Evolutionary conservation across 305 asterid genomes (phyloP).

Genomic region (Salvia sclarea): DNA sequence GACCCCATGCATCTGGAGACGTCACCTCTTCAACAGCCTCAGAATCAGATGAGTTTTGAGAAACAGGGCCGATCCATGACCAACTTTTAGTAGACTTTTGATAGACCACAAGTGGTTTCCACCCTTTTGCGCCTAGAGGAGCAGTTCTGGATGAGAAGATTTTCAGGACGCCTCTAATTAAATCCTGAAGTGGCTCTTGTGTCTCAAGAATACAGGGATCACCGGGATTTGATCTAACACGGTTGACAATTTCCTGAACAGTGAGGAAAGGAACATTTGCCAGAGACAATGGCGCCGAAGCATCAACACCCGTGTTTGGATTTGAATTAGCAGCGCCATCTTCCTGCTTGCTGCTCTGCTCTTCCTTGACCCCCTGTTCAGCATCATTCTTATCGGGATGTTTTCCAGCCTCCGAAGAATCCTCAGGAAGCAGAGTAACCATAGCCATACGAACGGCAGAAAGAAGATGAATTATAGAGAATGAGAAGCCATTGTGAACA

Average conservation of each 20-base stretch:
- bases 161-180: constrained; percentile 91
- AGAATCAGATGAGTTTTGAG: constrained; percentile 48
- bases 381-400: constrained; percentile 49
- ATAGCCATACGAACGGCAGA: constrained; percentile 89
- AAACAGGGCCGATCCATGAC: constrained; percentile 89
- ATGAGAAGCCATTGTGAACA: constrained; percentile 84
- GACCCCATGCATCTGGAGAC: constrained; percentile 93
- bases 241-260: constrained; percentile 80
- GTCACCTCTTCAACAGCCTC: constrained; percentile 79
- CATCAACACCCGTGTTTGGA: constrained; percentile 43
- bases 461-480: constrained; percentile 94
- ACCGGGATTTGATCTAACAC: constrained; percentile 84
- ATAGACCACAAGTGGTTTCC: constrained; percentile 93
- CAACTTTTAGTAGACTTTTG: constrained; percentile 79
- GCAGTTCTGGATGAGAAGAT: constrained; percentile 89
- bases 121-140: constrained; percentile 97
- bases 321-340: constrained; percentile 40
- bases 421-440: constrained; percentile 76
- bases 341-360: constrained; percentile 50
- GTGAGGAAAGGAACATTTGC: constrained; percentile 63
- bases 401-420: constrained; percentile 53
- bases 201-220: constrained; percentile 96
- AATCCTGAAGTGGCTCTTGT: constrained; percentile 96
- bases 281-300: constrained; percentile 49
- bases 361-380: constrained; percentile 49